Evolutionary conservation across 495 filamentous ascomycete species (phyloP), one percentile per base, ranked within the genome.

Genomic region (Glonium stellatum): DNA sequence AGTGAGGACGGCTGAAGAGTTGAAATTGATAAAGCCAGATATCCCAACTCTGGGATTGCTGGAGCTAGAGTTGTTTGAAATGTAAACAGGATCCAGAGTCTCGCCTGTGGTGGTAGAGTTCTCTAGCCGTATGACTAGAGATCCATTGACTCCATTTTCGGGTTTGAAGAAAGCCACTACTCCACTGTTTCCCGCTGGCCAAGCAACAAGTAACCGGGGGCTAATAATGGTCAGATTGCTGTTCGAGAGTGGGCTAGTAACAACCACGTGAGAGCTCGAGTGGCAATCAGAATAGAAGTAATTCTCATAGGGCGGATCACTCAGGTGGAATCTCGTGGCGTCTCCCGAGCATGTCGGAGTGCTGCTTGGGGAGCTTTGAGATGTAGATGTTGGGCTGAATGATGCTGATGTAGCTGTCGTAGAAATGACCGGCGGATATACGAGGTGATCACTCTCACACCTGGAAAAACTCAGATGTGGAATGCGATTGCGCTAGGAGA

Each of bases 101-200:
- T 59, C 31, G 4, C 44, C 64, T 8, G 65, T 67, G 39, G 67
- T 37, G 1, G 78, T 76, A 0, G 71, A 76, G 47, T 82, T 81
- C 46, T 76, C 69, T 22, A 86, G 67, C 42, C 72, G 64, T 50
- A 85, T 77, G 10, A 71, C 72, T 6, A 86, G 72, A 1, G 76
- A 75, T n/a, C 81, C 79, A 55, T 83, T 81, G 25, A 72, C 61
- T 23, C 79, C 79, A 62, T 78, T 80, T 36, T 75, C 62, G 1
- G 83, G 78, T 22, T 70, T 70, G 56, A 85, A 85, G 66, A 75
- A 84, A 2, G 77, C 66, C 6, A 75, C 75, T 31, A 78, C 73
- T 31, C 84, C 84, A 56, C 82, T 85, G 65, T 87, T 80, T 11
- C 84, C 84, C 10, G 83, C 80, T 9, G 84, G 82, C 84, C 84